A percentile compares a stretch with the other conserved stretches of the same genome.
Conservation (phyloP, 1,284 basidiomycete genomes). For the Ganoderma lingzhi region DNA sequence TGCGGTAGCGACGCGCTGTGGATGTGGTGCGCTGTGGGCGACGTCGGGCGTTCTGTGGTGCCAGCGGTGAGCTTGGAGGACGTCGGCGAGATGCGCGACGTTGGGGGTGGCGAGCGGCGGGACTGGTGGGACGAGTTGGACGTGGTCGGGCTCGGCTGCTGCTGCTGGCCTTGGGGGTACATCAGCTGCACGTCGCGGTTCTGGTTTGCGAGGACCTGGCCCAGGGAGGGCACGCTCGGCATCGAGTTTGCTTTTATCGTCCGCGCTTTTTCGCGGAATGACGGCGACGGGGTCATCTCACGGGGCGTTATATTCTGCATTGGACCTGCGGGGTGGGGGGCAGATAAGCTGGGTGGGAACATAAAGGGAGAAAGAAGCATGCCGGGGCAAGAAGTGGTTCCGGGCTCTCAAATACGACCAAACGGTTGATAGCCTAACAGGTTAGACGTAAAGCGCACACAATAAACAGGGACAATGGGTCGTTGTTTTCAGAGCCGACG, state of each 20-base stretch:
- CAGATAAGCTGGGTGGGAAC: slow-evolving; percentile 38
- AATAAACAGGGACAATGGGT: slow-evolving; percentile 29
- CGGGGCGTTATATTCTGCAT: slow-evolving; percentile 59
- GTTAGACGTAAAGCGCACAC: slow-evolving; percentile 35
- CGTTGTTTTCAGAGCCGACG: slow-evolving; percentile 23
- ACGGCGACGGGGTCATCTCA: slow-evolving; percentile 75
- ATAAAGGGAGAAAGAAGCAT: slow-evolving; percentile 30
- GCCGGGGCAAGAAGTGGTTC: slow-evolving; percentile 29
- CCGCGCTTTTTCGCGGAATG: slow-evolving; percentile 65
- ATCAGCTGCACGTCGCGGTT: slow-evolving; percentile 34
- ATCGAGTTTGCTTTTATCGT: slow-evolving; percentile 67
- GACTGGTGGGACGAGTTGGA: slow-evolving; percentile 54
- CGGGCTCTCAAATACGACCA: slow-evolving; percentile 32
- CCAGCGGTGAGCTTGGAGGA: slow-evolving; percentile 51
- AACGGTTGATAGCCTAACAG: slow-evolving; percentile 32
- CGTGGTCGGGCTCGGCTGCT: slow-evolving; percentile 64
- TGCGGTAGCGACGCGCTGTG: slow-evolving; percentile 45
- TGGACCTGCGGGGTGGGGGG: slow-evolving; percentile 36
- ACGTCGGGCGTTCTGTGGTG: slow-evolving; percentile 40
- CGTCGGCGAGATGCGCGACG: slow-evolving; percentile 46
- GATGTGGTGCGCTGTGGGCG: slow-evolving; percentile 42
- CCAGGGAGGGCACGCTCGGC: slow-evolving; percentile 63
- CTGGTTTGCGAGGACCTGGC: slow-evolving; percentile 52
- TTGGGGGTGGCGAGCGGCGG: slow-evolving; percentile 50
- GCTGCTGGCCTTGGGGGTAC: slow-evolving; percentile 50